These are phyloP conservation scores for Fusarium longipes DNA, from an alignment of 2,329 filamentous ascomycete genomes.

Conservation along the genomic window DNA sequence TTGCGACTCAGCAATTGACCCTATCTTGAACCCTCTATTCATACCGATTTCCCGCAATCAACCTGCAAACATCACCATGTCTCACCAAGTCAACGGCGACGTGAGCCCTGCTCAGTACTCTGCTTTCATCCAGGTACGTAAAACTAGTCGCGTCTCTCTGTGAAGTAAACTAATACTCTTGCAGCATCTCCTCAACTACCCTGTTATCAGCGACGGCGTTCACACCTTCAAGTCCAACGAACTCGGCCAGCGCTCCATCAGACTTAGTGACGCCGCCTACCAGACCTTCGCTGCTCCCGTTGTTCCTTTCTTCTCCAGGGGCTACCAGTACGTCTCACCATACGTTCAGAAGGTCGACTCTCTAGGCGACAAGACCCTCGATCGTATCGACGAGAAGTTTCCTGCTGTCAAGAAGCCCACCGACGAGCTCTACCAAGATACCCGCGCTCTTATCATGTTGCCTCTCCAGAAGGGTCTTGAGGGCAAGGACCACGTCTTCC, in stretches of 20 bases:
- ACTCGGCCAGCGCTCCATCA: conserved; percentile 84
- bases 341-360: conserved; percentile 86
- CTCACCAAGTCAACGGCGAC: conserved; percentile 63
- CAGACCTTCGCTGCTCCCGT: conserved; percentile 80
- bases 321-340: conserved; percentile 84
- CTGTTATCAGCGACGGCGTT: conserved; percentile 82
- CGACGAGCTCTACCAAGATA: conserved; percentile 72
- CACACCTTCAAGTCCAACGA: conserved; percentile 83
- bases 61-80: conserved; percentile 50
- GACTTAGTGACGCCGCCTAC: conserved; percentile 80
- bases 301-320: conserved; percentile 75
- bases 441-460: conserved; percentile 69
- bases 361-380: conserved; percentile 77
- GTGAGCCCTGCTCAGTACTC: conserved; percentile 58
- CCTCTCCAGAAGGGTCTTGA: conserved; percentile 72
- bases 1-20: conserved; percentile 20
- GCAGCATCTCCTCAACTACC: conserved; percentile 87
- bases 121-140: conserved; percentile 59
- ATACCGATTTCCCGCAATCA: conserved; percentile 17
- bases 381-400: conserved; percentile 75
- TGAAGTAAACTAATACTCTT: conserved; percentile 8
- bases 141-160: background rate
- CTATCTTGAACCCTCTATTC: conserved; percentile 16
- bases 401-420: conserved; percentile 82
- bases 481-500: conserved; percentile 70